Base-by-base conservation (phyloP, 352 stramenopile species). In the Blastocystis sp. region DNA sequence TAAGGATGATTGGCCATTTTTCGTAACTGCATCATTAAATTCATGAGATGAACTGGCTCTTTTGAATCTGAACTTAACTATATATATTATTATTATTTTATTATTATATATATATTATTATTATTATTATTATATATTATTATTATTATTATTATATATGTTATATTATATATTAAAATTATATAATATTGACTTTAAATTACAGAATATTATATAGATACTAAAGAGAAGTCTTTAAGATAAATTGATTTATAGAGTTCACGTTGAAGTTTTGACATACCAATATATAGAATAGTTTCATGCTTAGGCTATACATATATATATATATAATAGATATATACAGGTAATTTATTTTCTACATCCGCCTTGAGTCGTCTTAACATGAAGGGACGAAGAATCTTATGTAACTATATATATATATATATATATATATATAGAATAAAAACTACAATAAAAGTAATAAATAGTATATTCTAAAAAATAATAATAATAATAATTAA, bases 1-100 rank as follows among this genome's bases (percentile, higher is more conserved):
- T 93, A 96, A 21, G 91, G 91, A 67, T 98, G 91, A 64, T 96
- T 96, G 72, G 84, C 94, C 5, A 95, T 83, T 69, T 97, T 98
- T 23, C 89, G 81, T n/a, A 96, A 72, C 73, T 98, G 88, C 88
- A 96, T 95, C 7, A 96, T 73, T 32, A 95, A 86, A 70, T 96
- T 96, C 32, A 94, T 86, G 44, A 98, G 71, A 3, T 30, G 75
- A 23, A 33, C 30, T 6, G 28, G 42, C 18, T 65, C 55, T 10
- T 11, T 24, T 19, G 39, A 6, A 13, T 0, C 42, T 42, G 21
- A 33, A 37, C 9, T 18, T 40, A 27, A 55, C 55, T 13, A 44
- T 13, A 24, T 7, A n/a, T 11, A 13, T 24, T 11, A 7, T 24
- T 6, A 19, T 7, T 46, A 43, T 13, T 13, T 47, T 30, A 10